Evolutionary conservation across 441 rosid species (phyloP).

Genomic region (Macaranga tanarius): DNA sequence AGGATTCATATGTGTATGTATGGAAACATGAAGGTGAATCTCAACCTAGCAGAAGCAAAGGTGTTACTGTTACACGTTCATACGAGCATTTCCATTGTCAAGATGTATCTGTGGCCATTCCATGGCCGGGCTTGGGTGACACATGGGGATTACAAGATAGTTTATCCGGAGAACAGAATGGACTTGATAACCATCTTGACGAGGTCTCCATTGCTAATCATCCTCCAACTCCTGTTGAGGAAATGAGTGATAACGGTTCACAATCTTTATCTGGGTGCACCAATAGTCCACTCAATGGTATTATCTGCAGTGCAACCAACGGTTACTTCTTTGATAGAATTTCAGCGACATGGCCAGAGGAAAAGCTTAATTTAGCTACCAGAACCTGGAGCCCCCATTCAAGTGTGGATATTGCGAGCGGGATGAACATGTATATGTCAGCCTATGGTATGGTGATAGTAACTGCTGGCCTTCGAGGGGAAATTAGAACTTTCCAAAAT

Average conservation of each 20-base stretch:
- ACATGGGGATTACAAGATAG: constrained; percentile 44
- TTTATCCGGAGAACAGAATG: constrained; percentile 38
- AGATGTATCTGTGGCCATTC: constrained; percentile 81
- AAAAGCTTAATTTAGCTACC: constrained; percentile 55
- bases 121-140: constrained; percentile 86
- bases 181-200: constrained; percentile 44
- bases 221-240: constrained; percentile 88
- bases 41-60: constrained; percentile 69
- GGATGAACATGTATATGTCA: constrained; percentile 46
- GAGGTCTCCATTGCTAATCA: constrained; percentile 64
- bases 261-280: constrained; percentile 44
- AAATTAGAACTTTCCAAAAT: constrained; percentile 83
- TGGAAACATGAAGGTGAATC: constrained; percentile 93
- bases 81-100: constrained; percentile 91
- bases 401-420: constrained; percentile 55
- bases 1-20: constrained; percentile 84
- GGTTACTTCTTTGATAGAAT: constrained; percentile 86
- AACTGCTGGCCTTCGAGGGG: constrained; percentile 87
- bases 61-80: constrained; percentile 61
- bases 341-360: constrained; percentile 95
- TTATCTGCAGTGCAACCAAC: constrained; percentile 79
- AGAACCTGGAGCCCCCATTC: constrained; percentile 55
- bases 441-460: constrained; percentile 95
- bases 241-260: constrained; percentile 42
- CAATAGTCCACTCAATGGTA: constrained; percentile 72